phyloP scores from a whole-genome alignment of 2,329 filamentous ascomycete genomes.

The Lachnellula cervina region DNA sequence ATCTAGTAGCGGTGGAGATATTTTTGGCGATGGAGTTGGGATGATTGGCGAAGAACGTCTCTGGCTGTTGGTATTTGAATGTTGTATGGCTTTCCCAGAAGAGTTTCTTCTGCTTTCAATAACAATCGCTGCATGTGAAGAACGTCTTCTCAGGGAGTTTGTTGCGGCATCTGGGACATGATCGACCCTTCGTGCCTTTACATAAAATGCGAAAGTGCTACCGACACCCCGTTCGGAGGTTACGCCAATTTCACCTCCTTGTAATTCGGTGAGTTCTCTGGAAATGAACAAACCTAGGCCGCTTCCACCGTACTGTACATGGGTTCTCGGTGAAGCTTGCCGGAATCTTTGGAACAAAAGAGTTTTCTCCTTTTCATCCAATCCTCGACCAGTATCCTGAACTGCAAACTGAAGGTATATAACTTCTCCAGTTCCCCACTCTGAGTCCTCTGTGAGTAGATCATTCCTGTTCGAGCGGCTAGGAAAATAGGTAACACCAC shows the following conservation, averaged over 20 bases:
- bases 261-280: conserved; percentile 70
- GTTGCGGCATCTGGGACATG: conserved; percentile 9
- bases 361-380: conserved; percentile 67
- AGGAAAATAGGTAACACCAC: conserved; percentile 32
- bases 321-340: conserved; percentile 74
- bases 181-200: conserved; percentile 32
- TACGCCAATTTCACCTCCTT: conserved; percentile 77
- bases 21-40: not conserved
- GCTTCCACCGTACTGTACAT: conserved; percentile 75
- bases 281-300: conserved; percentile 78
- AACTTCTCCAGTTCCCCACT: conserved; percentile 67
- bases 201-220: conserved; percentile 71
- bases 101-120: conserved; percentile 21
- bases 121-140: conserved; percentile 16
- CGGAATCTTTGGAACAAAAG: conserved; percentile 74
- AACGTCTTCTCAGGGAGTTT: conserved; percentile 15
- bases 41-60: conserved; percentile 2
- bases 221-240: conserved; percentile 62
- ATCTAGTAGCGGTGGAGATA: conserved; percentile 12
- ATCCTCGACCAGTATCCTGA: conserved; percentile 69
- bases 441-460: conserved; percentile 23
- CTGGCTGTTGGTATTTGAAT: conserved; percentile 17
- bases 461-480: conserved; percentile 28
- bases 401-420: conserved; percentile 71
- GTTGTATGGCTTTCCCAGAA: conserved; percentile 13